Percentiles rank a stretch among this genome's conserved stretches.
These are phyloP conservation scores for Cocos nucifera DNA, from an alignment of 176 grass and related monocot genomes.

Conservation along the genomic window DNA sequence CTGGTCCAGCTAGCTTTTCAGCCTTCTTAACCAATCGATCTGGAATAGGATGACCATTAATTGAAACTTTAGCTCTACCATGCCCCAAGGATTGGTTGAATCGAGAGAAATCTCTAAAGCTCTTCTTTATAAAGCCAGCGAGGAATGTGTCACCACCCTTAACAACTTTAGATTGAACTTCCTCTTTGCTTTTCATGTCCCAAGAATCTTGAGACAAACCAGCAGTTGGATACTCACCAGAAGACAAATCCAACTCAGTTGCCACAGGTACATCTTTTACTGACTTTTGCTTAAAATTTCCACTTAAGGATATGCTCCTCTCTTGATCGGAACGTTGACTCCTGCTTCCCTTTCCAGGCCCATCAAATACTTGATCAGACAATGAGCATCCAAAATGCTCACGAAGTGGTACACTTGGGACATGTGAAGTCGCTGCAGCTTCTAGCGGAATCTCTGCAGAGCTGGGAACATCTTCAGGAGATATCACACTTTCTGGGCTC, in stretches of 20 bases:
- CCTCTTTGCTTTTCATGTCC: slow-evolving; percentile 46
- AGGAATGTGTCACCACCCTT: slow-evolving; percentile 80
- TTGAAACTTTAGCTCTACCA: slow-evolving; percentile 49
- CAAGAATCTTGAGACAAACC: slow-evolving; percentile 59
- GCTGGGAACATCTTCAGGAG: slow-evolving; percentile 37
- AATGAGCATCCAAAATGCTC: slow-evolving; percentile 42
- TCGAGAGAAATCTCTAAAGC: slow-evolving; percentile 56
- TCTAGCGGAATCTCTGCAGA: slow-evolving; percentile 27
- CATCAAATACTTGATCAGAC: slow-evolving; percentile 31
- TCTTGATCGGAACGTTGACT: slow-evolving; percentile 6
- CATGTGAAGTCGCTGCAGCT: slow-evolving; percentile 9
- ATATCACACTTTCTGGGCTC: slow-evolving; percentile 40
- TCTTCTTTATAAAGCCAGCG: slow-evolving; percentile 66
- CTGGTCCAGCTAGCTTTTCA: slow-evolving; percentile 79
- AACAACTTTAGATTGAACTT: slow-evolving; percentile 47
- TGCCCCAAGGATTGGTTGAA: slow-evolving; percentile 52
- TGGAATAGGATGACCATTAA: slow-evolving; percentile 85
- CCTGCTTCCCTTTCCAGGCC: background rate
- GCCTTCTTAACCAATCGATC: slow-evolving; percentile 81
- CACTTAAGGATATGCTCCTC: slow-evolving; percentile 12
- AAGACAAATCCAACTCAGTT: slow-evolving; percentile 44
- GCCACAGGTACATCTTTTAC: slow-evolving; percentile 32
- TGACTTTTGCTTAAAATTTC: slow-evolving; percentile 25
- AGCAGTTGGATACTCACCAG: slow-evolving; percentile 49
- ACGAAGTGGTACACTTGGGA: slow-evolving; percentile 34